phyloP scores from a whole-genome alignment of 345 rosid genomes.

The Heritiera fomes region DNA sequence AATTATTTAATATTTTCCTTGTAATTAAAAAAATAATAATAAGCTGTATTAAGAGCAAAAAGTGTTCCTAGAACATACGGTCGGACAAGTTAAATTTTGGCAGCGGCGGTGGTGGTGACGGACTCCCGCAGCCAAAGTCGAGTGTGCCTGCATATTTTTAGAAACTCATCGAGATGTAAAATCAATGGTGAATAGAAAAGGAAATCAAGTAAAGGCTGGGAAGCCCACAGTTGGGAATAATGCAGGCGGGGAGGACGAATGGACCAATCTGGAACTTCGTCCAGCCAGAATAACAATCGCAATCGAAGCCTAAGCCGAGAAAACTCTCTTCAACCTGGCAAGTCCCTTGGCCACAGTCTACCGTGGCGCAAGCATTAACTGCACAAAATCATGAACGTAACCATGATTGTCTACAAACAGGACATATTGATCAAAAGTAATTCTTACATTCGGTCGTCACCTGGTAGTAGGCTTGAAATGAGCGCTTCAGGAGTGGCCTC shows the following conservation, averaged over 20 bases:
- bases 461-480: neutral
- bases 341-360: conserved; percentile 5
- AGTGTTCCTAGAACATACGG: conserved; percentile 7
- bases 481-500: neutral
- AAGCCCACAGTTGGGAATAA: conserved; percentile 6
- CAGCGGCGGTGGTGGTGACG: neutral
- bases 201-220: neutral
- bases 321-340: neutral
- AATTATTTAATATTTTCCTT: too few relatives aligned
- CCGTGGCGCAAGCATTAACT: neutral
- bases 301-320: neutral
- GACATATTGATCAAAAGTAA: neutral
- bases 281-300: conserved; percentile 17
- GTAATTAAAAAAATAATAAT: neutral
- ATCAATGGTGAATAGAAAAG: neutral
- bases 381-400: neutral
- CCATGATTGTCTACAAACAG: neutral
- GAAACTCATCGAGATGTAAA: neutral
- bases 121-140: conserved; percentile 5
- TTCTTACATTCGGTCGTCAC: neutral
- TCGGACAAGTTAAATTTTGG: neutral
- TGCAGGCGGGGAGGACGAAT: neutral
- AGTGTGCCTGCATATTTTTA: conserved; percentile 7
- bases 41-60: neutral
- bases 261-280: neutral